Evolutionary conservation across 306 rosid species (phyloP).

Genomic region (Trichosanthes truncata): DNA sequence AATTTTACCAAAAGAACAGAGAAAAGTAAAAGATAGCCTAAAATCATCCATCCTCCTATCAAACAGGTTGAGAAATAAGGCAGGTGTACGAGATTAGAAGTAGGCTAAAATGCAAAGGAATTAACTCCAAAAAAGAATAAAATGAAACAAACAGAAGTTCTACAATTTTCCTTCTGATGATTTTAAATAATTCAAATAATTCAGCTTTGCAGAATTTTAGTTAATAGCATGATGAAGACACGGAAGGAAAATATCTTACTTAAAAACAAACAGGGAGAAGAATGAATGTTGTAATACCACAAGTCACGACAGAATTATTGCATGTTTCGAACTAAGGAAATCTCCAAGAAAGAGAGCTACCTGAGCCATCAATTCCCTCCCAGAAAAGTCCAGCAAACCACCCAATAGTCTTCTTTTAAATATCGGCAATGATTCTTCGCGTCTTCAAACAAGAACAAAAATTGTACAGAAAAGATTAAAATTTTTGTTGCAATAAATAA

Average conservation of each 20-base stretch:
- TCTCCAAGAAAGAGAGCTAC: constrained; percentile 23
- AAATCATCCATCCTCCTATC: neutral
- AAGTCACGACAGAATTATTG: neutral
- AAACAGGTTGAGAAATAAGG: neutral
- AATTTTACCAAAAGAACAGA: neutral
- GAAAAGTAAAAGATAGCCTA: neutral
- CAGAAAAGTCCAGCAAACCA: constrained; percentile 77
- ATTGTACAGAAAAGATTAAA: constrained; percentile 19
- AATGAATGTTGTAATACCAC: neutral
- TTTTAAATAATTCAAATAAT: neutral
- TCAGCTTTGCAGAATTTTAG: neutral
- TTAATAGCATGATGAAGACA: neutral
- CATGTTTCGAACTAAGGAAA: neutral
- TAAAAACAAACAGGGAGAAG: neutral
- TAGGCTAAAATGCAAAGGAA: neutral
- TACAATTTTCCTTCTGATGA: neutral
- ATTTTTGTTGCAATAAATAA: neutral
- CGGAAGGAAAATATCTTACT: neutral
- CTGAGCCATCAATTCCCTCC: constrained; percentile 87
- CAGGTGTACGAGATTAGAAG: neutral
- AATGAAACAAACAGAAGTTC: neutral
- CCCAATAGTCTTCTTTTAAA: constrained; percentile 91
- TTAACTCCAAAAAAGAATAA: neutral
- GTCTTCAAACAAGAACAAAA: constrained; percentile 44
- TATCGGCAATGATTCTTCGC: constrained; percentile 83